Evolutionary conservation across 495 filamentous ascomycete species (phyloP).

Genomic region (Margaritispora aquatica): DNA sequence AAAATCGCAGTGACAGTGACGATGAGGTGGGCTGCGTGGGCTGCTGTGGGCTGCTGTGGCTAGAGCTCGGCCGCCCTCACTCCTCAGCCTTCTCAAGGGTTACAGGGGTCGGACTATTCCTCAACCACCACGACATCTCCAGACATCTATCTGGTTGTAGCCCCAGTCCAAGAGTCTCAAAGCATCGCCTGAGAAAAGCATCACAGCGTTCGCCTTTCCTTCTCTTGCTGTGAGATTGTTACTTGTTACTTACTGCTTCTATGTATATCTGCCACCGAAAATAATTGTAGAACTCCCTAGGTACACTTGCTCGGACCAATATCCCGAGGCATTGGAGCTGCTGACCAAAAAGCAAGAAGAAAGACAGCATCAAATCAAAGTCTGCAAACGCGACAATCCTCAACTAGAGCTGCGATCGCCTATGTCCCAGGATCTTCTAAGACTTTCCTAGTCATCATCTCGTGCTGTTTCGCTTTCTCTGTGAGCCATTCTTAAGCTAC

Average conservation of each 20-base stretch:
- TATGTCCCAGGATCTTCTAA: neutral
- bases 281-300: too few relatives aligned
- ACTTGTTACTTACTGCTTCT: too few relatives aligned
- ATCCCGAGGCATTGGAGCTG: neutral
- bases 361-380: neutral
- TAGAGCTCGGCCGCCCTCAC: too few relatives aligned
- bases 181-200: neutral
- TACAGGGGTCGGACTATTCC: neutral
- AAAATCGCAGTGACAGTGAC: neutral
- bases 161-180: neutral
- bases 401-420: neutral
- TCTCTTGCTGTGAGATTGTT: neutral
- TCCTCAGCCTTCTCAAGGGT: neutral
- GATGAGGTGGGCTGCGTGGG: neutral
- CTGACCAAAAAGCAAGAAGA: neutral
- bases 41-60: neutral
- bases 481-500: neutral
- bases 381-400: neutral
- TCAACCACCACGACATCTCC: neutral
- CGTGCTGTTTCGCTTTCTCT: neutral
- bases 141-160: too few relatives aligned
- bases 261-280: neutral
- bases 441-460: neutral
- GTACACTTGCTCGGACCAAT: neutral
- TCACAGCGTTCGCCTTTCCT: neutral